phyloP scores from a whole-genome alignment of 345 rosid genomes.

The Hibiscus syriacus region DNA sequence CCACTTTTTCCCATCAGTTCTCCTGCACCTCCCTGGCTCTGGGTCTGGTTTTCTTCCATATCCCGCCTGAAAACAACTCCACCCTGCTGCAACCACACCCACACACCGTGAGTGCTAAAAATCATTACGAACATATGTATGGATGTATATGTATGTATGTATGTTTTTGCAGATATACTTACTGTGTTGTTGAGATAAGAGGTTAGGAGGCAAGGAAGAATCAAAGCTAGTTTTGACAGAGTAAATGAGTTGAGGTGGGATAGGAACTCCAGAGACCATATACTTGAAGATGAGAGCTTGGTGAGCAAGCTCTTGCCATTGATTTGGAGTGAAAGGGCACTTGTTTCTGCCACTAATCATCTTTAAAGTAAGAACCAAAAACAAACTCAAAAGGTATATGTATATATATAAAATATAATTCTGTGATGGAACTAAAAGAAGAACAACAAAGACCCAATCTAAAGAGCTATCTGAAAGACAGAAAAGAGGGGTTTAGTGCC shows the following conservation, averaged over 20 bases:
- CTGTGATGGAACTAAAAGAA: not conserved
- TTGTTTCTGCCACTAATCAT: conserved; percentile 41
- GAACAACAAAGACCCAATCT: conserved; percentile 2
- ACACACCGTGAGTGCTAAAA: not conserved
- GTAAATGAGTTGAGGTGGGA: conserved; percentile 68
- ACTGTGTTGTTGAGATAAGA: conserved; percentile 60
- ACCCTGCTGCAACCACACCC: conserved; percentile 44
- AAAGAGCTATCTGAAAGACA: not conserved
- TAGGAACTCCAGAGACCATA: conserved; percentile 79
- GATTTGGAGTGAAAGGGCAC: conserved; percentile 63
- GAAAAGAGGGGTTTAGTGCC: not conserved
- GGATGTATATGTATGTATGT: too few relatives aligned
- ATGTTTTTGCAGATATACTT: conserved; percentile 18
- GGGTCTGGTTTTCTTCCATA: conserved; percentile 80
- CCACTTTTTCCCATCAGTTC: conserved; percentile 99
- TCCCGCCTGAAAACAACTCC: conserved; percentile 79
- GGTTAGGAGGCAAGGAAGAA: conserved; percentile 40
- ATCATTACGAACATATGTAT: not conserved
- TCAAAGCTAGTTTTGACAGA: conserved; percentile 61
- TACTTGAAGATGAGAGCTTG: conserved; percentile 84
- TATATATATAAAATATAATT: not conserved
- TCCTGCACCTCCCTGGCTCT: conserved; percentile 93
- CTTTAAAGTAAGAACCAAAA: not conserved
- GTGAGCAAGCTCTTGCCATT: conserved; percentile 79
- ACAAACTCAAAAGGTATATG: not conserved